These are phyloP conservation scores for Aphanoascus verrucosus DNA, from an alignment of 2,329 filamentous ascomycete species.

Conservation along the genomic window DNA sequence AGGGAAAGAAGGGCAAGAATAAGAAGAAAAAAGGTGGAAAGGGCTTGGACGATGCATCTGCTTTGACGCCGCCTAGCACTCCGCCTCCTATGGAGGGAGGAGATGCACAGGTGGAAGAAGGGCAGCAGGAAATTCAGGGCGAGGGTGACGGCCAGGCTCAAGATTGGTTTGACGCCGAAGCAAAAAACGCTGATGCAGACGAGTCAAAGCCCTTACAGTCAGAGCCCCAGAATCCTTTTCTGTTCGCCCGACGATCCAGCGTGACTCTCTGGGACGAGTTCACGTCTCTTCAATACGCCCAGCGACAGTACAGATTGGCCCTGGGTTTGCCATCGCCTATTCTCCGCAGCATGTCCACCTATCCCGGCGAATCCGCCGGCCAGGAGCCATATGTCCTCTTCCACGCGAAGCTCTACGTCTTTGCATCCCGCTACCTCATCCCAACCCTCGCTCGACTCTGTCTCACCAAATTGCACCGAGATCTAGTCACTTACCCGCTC, in stretches of 20 bases:
- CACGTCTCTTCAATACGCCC: constrained; percentile 26
- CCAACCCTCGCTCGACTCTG: constrained; percentile 32
- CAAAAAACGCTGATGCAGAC: constrained; percentile 5
- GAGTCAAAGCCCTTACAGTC: constrained; percentile 7
- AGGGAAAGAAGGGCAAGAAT: constrained; percentile 24
- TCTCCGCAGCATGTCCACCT: constrained; percentile 8
- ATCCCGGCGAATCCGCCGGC: constrained; percentile 11
- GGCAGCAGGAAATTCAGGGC: constrained; percentile 8
- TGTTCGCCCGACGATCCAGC: constrained; percentile 23
- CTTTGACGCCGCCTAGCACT: constrained; percentile 31
- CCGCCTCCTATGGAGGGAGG: constrained; percentile 23
- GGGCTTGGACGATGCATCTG: constrained; percentile 20
- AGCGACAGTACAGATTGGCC: constrained; percentile 17
- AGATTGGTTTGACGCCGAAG: constrained; percentile 14
- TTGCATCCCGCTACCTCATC: constrained; percentile 34
- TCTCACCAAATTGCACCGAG: constrained; percentile 31
- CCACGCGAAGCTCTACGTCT: constrained; percentile 37
- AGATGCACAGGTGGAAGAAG: constrained; percentile 11
- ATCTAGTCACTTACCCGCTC: constrained; percentile 27
- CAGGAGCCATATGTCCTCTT: constrained; percentile 30
- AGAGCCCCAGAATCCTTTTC: constrained; percentile 25
- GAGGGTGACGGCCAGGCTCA: constrained; percentile 6
- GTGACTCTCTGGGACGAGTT: constrained; percentile 34
- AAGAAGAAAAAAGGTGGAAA: constrained; percentile 19
- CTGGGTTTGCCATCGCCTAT: constrained; percentile 11